Base-by-base conservation (phyloP, 2,329 filamentous ascomycete species). In the Xylariaceae sp. region DNA sequence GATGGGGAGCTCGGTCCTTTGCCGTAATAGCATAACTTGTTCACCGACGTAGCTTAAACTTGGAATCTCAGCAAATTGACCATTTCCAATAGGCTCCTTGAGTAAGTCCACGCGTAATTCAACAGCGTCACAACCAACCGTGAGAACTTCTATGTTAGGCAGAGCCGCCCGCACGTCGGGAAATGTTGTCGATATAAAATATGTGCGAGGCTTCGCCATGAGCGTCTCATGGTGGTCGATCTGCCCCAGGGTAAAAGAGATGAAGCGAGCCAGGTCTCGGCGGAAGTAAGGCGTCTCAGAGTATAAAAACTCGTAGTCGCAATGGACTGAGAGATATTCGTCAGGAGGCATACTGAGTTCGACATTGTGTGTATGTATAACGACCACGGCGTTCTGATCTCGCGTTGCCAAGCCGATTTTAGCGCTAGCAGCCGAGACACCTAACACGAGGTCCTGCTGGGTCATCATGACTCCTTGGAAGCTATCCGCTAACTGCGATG, bases 271-370 rank as follows among this genome's bases (percentile, higher is more conserved):
- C 37, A 93, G 70, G 60, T 93, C 87, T 45, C 87, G 77, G 22
- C 88, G 80, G 50, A 85, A 82, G 63, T 86, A 88, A 1, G 84
- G 78, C 7, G 76, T 74, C 51, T 83, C 78, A 3, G 85, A 87
- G 68, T 93, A 94, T 17, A 94, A 74, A 56, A 92, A 93, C 64
- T 94, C 88, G 67, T 92, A 93, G 67, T 93, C 86, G 68, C 86
- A 91, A 46, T 77, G 67, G 21, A 79, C 71, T 14, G 83, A 88
- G 20, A 90, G 74, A 37, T 73, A 64, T 32, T 77, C 64, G 54
- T 88, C 81, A n/a, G 83, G 81, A 16, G 82, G 80, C 70, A 84
- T 86, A 22, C 81, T 82, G 44, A 82, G 73, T 56, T 83, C 81
- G 51, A 89, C 80, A 61, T 84, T 88, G 63, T 92, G 86, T 20